Evolutionary conservation across 805 yeast species (phyloP).

Genomic region (Cyberlindnera maclurae): DNA sequence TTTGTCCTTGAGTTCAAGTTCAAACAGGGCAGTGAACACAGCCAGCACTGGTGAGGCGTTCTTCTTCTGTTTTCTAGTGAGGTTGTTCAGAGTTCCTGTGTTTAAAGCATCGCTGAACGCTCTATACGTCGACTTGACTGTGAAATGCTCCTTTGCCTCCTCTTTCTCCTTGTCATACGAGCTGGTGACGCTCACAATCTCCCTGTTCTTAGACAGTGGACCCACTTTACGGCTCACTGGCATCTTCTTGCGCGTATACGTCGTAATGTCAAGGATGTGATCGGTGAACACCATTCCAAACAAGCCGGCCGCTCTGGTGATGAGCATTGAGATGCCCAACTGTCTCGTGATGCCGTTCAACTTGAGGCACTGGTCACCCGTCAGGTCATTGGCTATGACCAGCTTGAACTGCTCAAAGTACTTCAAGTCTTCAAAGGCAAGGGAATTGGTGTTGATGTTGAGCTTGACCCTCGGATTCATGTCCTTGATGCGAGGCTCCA

Average conservation of each 20-base stretch:
- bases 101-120: conserved; percentile 30
- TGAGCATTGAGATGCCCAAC: conserved; percentile 57
- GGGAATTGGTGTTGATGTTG: conserved; percentile 34
- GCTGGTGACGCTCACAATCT: conserved; percentile 32
- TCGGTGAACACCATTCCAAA: conserved; percentile 81
- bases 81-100: conserved; percentile 18
- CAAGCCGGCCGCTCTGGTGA: conserved; percentile 67
- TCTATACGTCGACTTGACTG: conserved; percentile 31
- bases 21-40: conserved; percentile 54
- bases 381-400: conserved; percentile 67
- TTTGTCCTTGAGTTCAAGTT: conserved; percentile 25
- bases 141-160: conserved; percentile 29
- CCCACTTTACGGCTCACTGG: conserved; percentile 47
- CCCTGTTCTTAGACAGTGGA: conserved; percentile 33
- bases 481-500: conserved; percentile 51
- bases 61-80: conserved; percentile 35
- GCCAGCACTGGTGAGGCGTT: conserved; percentile 49
- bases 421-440: conserved; percentile 18
- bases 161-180: conserved; percentile 29
- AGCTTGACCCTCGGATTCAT: conserved; percentile 76
- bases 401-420: conserved; percentile 56
- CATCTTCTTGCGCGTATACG: conserved; percentile 44
- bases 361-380: conserved; percentile 30
- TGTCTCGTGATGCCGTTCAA: conserved; percentile 54
- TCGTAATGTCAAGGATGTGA: conserved; percentile 54